Evolutionary conservation across 2,329 filamentous ascomycete species (phyloP).

Genomic region (Colletotrichum sp.): DNA sequence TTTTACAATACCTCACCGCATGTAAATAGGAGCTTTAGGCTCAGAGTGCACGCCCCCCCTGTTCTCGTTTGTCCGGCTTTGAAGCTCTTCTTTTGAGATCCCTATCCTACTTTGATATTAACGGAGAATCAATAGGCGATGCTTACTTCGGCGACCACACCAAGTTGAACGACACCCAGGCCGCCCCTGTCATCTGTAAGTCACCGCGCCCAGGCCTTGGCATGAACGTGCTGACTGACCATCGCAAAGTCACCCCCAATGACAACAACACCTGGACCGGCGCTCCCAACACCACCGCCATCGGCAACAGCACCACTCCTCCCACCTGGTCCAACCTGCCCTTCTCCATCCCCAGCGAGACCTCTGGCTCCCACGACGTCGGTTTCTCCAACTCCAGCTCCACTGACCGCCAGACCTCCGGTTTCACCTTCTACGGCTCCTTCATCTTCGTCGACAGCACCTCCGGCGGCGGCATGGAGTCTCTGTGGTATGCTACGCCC

Average conservation of each 20-base stretch:
- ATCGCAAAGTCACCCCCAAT: constrained; percentile 15
- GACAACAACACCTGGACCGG: constrained; percentile 21
- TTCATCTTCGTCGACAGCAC: constrained; percentile 15
- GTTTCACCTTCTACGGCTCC: constrained; percentile 30
- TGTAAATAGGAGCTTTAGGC: neutral
- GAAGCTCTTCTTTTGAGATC: neutral
- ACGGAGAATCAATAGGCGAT: neutral
- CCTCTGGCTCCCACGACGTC: constrained; percentile 23
- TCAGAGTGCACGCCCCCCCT: neutral
- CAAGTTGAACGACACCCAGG: constrained; percentile 7
- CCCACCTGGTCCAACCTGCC: constrained; percentile 28
- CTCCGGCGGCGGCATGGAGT: constrained; percentile 13
- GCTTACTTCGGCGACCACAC: constrained; percentile 3
- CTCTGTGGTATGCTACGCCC: constrained; percentile 27
- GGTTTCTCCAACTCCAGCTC: constrained; percentile 20
- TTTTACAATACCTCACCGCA: neutral
- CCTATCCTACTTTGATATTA: neutral
- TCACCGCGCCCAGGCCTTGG: neutral
- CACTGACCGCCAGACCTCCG: constrained; percentile 15
- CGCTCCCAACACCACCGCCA: constrained; percentile 22
- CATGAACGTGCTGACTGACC: neutral
- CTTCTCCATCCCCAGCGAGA: constrained; percentile 25
- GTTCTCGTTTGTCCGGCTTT: neutral
- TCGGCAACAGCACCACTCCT: neutral
- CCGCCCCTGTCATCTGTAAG: constrained; percentile 11